phyloP scores from a whole-genome alignment of 1,139 yeast genomes.

The Kluyveromyces sp. region DNA sequence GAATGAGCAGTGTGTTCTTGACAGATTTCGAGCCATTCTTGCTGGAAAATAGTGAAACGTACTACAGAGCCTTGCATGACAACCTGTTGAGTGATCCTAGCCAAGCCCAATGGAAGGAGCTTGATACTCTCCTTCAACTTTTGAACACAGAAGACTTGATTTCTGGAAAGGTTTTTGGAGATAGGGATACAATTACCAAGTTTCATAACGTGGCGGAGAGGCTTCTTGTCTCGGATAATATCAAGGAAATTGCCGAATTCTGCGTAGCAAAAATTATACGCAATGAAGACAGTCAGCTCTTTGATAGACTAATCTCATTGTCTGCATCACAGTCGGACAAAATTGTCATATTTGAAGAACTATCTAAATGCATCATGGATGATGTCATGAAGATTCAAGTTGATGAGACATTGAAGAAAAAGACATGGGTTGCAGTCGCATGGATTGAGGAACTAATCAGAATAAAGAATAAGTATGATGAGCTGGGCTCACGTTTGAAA shows the following conservation, averaged over 20 bases:
- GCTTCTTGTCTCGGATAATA: conserved; percentile 23
- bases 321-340: conserved; percentile 18
- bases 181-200: conserved; percentile 22
- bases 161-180: conserved; percentile 15
- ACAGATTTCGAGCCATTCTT: conserved; percentile 63
- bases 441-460: conserved; percentile 63
- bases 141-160: conserved; percentile 50
- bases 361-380: conserved; percentile 43
- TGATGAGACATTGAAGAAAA: conserved; percentile 29
- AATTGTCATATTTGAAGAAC: conserved; percentile 29
- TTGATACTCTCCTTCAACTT: conserved; percentile 47
- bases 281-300: conserved; percentile 1
- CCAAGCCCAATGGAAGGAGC: conserved; percentile 35
- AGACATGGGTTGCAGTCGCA: conserved; percentile 44
- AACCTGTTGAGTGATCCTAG: conserved; percentile 39
- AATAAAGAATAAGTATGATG: conserved; percentile 47
- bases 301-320: conserved; percentile 10
- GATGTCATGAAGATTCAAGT: conserved; percentile 32
- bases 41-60: conserved; percentile 47
- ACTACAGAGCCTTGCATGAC: conserved; percentile 42
- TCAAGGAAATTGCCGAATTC: conserved; percentile 5
- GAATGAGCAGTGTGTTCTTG: conserved; percentile 46
- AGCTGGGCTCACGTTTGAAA: conserved; percentile 44
- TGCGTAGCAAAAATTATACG: conserved; percentile 8
- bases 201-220: conserved; percentile 18